Conservation (phyloP, 345 rosid genomes). For the Eutrema yunnanense region DNA sequence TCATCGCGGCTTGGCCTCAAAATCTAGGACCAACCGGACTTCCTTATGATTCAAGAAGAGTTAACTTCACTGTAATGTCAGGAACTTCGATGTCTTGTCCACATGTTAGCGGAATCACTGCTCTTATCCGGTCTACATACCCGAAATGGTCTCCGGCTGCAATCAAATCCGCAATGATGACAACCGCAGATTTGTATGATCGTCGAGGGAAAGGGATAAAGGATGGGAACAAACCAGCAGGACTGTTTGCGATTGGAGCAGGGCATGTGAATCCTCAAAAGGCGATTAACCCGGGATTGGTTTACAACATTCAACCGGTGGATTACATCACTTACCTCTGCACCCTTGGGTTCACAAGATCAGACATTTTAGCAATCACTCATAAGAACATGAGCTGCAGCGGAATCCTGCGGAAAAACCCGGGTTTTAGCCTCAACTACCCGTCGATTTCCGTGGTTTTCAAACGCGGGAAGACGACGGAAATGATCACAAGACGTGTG, state of each 20-base stretch:
- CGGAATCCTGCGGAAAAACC: constrained; percentile 30
- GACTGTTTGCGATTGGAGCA: constrained; percentile 65
- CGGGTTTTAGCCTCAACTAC: constrained; percentile 77
- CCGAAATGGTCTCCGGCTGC: constrained; percentile 88
- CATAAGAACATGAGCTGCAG: constrained; percentile 67
- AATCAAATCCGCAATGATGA: constrained; percentile 85
- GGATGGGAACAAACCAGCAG: constrained; percentile 63
- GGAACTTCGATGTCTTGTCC: constrained; percentile 99
- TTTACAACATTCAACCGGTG: constrained; percentile 63
- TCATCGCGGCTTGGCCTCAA: constrained; percentile 99
- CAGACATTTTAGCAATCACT: constrained; percentile 64
- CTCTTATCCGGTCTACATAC: constrained; percentile 62
- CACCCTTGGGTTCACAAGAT: constrained; percentile 54
- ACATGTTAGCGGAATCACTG: constrained; percentile 78
- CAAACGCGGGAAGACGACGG: constrained; percentile 45
- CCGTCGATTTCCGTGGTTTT: constrained; percentile 75
- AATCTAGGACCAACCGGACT: constrained; percentile 79
- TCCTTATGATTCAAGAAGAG: constrained; percentile 78
- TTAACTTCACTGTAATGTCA: constrained; percentile 86
- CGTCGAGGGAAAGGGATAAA: constrained; percentile 59
- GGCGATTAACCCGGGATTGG: constrained; percentile 74
- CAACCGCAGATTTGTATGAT: constrained; percentile 66
- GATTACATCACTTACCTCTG: constrained; percentile 82
- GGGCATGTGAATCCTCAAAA: constrained; percentile 81
- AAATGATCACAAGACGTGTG: constrained; percentile 49